Evolutionary conservation across 139 green algal genomes (phyloP).

Genomic region (Coelastrella sp.): DNA sequence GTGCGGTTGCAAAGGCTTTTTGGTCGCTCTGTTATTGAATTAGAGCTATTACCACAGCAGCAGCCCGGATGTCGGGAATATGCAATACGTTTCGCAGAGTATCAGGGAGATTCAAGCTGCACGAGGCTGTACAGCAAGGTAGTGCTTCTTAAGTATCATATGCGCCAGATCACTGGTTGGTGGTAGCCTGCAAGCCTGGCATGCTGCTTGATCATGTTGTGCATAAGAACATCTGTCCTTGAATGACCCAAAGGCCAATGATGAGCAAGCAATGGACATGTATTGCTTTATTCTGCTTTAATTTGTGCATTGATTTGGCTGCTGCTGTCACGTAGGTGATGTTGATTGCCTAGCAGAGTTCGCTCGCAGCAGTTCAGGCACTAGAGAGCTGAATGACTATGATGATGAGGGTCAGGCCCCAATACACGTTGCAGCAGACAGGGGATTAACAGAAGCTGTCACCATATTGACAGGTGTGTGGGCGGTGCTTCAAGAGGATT

Average conservation of each 20-base stretch:
- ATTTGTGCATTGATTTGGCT: too few species aligned
- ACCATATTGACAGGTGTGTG: conserved; percentile 38
- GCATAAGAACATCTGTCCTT: too few species aligned
- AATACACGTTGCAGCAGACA: conserved; percentile 42
- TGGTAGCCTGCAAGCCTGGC: background rate
- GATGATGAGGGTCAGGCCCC: conserved; percentile 46
- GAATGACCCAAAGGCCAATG: too few species aligned
- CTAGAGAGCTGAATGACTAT: conserved; percentile 26
- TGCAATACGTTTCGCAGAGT: conserved; percentile 6
- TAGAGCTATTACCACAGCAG: too few species aligned
- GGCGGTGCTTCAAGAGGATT: background rate
- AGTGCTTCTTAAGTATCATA: background rate
- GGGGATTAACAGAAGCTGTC: conserved; percentile 36
- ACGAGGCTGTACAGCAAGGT: conserved; percentile 41
- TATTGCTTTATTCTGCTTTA: too few species aligned
- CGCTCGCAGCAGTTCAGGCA: conserved; percentile 27
- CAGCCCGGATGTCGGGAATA: conserved; percentile 1
- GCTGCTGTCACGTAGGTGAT: conserved; percentile 38
- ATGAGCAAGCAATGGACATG: too few species aligned
- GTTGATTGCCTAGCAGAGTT: conserved; percentile 46
- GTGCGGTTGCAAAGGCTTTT: too few species aligned
- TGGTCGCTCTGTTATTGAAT: too few species aligned
- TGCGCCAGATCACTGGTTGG: background rate
- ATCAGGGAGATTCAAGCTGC: conserved; percentile 48
- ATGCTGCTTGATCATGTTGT: background rate